Base-by-base conservation (phyloP, 2,329 filamentous ascomycete genomes). In the Botryotinia globosa region DNA sequence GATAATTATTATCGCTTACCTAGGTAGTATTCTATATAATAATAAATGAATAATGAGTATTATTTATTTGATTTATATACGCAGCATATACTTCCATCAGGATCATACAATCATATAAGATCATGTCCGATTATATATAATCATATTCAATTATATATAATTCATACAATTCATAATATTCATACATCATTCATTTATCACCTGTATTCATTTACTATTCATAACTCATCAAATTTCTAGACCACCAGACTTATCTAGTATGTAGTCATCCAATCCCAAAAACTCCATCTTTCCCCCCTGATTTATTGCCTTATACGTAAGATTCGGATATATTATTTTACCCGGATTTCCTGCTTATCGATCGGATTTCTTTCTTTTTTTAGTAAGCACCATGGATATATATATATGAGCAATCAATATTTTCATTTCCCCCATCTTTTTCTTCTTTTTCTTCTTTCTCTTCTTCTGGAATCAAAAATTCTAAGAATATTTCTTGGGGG, bases 11-110 rank as follows among this genome's bases (percentile, higher is more conserved):
- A 54, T 54, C 39, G 16, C 16, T 66, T 48, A 16, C 14, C 3
- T 42, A 42, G 39, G 12, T 42, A 39, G 25, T 9, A 29, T 39
- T 20, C 4, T 14, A 20, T 42, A 22, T 25, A 4, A 32, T n/a
- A 37, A 20, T 29, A 25, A n/a, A 66, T 66, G 29, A 20, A 66
- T 66, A 32, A 66, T 66, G 37, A 66, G 63, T 32, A 54, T 67
- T 34, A 42, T 56, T 65, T 37, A 6, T 37, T 25, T 59, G 8
- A 34, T 34, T 22, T 10, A 51, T n/a, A 0, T 45, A 9, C 7
- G 18, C 37, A 1, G 37, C 2, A 39, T 39, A 2, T 2, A 12
- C 0, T 39, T 39, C 9, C 9, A 10, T 39, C 2, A 39, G 1
- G 39, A 42, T 42, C 2, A 14, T 42, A 39, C 2, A 39, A 39